Evolutionary conservation across 1,284 basidiomycete species (phyloP).

Genomic region (Puccinia triticina): DNA sequence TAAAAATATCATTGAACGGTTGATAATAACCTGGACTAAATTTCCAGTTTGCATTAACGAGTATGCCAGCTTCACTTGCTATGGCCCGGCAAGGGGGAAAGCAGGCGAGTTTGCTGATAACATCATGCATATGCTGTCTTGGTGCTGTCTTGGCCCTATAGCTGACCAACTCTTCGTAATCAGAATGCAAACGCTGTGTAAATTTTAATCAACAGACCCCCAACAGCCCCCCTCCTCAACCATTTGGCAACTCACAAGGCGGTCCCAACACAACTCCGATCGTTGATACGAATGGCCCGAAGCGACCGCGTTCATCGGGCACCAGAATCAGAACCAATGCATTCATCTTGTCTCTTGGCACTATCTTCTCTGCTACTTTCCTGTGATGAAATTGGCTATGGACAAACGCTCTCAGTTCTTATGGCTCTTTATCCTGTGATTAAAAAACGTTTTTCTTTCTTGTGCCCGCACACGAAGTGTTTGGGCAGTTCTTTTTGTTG

Average conservation of each 20-base stretch:
- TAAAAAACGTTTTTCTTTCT: background rate
- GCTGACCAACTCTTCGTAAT: background rate
- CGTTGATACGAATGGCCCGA: background rate
- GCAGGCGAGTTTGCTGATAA: background rate
- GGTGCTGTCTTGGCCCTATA: background rate
- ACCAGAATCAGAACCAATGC: background rate
- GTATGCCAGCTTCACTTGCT: background rate
- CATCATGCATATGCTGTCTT: background rate
- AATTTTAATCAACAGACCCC: background rate
- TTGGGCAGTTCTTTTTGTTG: background rate
- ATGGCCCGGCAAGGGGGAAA: background rate
- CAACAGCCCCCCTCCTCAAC: background rate
- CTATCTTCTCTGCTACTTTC: conserved; percentile 1
- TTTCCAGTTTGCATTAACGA: conserved; percentile 13
- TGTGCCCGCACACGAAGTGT: background rate
- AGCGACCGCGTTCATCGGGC: background rate
- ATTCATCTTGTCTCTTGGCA: background rate
- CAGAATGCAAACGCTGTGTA: conserved; percentile 15
- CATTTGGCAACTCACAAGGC: background rate
- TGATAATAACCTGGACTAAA: too few relatives aligned
- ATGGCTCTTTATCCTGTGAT: too few relatives aligned
- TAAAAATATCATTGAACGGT: too few relatives aligned
- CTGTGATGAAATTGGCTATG: background rate
- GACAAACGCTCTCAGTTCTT: background rate
- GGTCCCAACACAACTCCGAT: background rate